Conservation (phyloP, 495 filamentous ascomycete genomes). For the Penicillium goetzii region DNA sequence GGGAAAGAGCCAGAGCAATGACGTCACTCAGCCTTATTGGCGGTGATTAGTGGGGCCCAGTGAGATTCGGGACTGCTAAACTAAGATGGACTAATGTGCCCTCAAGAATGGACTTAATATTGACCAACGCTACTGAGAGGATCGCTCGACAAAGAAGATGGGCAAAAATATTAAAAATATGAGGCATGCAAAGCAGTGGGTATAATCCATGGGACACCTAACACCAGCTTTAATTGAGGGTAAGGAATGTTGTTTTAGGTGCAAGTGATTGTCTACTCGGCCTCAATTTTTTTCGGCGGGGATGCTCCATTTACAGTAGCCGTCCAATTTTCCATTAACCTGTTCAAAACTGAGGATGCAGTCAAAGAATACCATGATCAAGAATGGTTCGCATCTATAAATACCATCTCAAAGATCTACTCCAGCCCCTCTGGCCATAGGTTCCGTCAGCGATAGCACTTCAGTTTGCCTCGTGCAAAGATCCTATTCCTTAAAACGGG, state of each 20-base stretch:
- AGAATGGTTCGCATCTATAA: background rate
- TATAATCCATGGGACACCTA: slow-evolving; percentile 4
- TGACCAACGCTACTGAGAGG: slow-evolving; percentile 2
- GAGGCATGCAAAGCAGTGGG: background rate
- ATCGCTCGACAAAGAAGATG: background rate
- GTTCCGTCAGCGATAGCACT: background rate
- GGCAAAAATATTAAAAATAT: slow-evolving; percentile 8
- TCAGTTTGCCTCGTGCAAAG: slow-evolving; percentile 8
- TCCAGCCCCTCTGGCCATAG: background rate
- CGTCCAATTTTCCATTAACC: slow-evolving; percentile 2
- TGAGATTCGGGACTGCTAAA: no score
- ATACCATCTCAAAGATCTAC: background rate
- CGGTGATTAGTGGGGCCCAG: no score
- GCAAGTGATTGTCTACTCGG: background rate
- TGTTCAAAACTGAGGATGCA: slow-evolving; percentile 2
- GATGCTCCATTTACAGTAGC: background rate
- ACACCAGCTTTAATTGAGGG: slow-evolving; percentile 3
- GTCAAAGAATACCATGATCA: slow-evolving; percentile 1
- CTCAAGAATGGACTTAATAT: slow-evolving; percentile 6
- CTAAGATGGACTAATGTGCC: slow-evolving; percentile 3
- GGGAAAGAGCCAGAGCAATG: no score
- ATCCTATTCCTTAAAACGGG: slow-evolving; percentile 5
- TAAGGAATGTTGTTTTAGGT: slow-evolving; percentile 1
- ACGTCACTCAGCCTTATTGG: no score
- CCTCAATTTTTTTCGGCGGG: slow-evolving; percentile 1